Conservation (phyloP, 352 stramenopile genomes). For the Phytophthora quininea region DNA sequence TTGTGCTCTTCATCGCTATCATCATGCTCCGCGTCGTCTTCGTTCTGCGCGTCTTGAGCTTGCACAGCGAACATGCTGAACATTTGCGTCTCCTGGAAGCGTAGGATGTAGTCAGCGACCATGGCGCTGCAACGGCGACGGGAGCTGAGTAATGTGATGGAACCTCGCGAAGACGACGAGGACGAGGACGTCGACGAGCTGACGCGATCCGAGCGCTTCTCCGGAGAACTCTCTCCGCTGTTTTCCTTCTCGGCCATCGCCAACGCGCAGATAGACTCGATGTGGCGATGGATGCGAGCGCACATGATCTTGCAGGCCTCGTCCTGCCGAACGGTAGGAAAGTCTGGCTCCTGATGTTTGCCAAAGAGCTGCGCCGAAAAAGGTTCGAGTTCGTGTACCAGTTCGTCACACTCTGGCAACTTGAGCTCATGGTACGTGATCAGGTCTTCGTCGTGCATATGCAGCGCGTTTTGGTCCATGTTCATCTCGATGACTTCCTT, state of each 20-base stretch:
- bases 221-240: constrained; percentile 22
- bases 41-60: constrained; percentile 38
- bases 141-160: constrained; percentile 24
- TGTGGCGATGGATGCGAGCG: constrained; percentile 59
- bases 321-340: constrained; percentile 69
- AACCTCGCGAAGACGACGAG: constrained; percentile 13
- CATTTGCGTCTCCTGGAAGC: constrained; percentile 85
- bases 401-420: constrained; percentile 69
- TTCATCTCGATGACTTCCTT: constrained; percentile 82
- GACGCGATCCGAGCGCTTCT: constrained; percentile 1
- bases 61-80: constrained; percentile 75
- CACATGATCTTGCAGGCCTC: constrained; percentile 80
- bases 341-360: constrained; percentile 54
- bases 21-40: constrained; percentile 31
- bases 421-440: constrained; percentile 79
- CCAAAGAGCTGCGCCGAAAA: constrained; percentile 65
- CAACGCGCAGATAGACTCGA: constrained; percentile 64
- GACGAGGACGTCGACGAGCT: constrained; percentile 2
- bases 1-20: constrained; percentile 36
- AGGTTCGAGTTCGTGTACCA: constrained; percentile 72
- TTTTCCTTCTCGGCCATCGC: constrained; percentile 42
- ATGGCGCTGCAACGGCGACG: constrained; percentile 51
- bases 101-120: constrained; percentile 61
- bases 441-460: constrained; percentile 82
- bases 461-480: constrained; percentile 77